These are phyloP conservation scores for Nothophaeocryptopus gaeumannii DNA, from an alignment of 2,329 filamentous ascomycete genomes.

Conservation along the genomic window DNA sequence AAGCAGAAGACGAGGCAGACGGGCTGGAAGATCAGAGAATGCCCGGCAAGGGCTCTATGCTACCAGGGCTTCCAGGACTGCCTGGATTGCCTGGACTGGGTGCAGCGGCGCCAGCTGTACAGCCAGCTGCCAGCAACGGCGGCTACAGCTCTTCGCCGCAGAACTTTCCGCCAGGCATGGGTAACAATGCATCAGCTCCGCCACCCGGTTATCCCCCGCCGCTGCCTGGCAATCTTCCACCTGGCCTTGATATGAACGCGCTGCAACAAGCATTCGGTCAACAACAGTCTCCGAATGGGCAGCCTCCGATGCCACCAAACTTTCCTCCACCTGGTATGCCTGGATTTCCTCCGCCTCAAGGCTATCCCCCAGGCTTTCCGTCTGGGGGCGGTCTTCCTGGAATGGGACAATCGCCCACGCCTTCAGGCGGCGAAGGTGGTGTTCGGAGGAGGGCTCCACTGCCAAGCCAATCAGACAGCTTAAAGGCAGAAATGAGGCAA, in stretches of 20 bases:
- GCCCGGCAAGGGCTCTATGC: conserved; percentile 55
- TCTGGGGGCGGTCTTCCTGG: conserved; percentile 27
- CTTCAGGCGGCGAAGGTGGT: conserved; percentile 9
- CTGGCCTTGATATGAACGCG: conserved; percentile 34
- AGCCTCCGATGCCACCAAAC: conserved; percentile 26
- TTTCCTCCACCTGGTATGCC: conserved; percentile 21
- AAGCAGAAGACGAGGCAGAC: conserved; percentile 89
- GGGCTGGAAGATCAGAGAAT: conserved; percentile 88
- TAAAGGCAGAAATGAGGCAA: conserved; percentile 70
- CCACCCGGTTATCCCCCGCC: conserved; percentile 27
- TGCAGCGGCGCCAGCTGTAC: conserved; percentile 10
- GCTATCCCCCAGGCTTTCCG: conserved; percentile 27
- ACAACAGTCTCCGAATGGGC: conserved; percentile 22
- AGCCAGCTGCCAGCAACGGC: conserved; percentile 9
- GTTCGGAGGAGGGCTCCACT: conserved; percentile 65
- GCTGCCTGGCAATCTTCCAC: conserved; percentile 22
- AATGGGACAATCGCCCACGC: conserved; percentile 13
- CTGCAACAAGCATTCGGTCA: conserved; percentile 31
- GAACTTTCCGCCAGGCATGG: conserved; percentile 16
- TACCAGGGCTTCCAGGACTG: conserved; percentile 61
- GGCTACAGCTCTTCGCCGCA: conserved; percentile 34
- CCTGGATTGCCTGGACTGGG: conserved; percentile 37
- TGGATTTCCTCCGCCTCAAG: conserved; percentile 25
- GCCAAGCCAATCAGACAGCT: conserved; percentile 78
- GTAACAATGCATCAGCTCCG: conserved; percentile 30